Conservation (phyloP, 2,329 filamentous ascomycete genomes). For the Cladosporium sp. region DNA sequence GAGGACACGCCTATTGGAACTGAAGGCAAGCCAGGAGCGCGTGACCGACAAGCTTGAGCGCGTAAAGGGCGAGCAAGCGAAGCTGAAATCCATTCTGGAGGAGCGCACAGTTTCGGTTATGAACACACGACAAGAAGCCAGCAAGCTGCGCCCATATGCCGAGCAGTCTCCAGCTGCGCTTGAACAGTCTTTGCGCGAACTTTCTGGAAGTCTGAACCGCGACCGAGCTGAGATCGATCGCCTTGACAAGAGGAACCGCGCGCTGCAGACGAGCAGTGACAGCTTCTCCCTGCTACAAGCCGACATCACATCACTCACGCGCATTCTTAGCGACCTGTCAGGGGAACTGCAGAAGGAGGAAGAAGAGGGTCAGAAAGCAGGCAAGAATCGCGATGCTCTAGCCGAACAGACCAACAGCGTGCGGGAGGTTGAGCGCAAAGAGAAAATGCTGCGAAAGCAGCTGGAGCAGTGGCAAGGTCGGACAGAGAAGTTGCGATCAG, state of each 20-base stretch:
- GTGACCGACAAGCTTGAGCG: slow-evolving; percentile 82
- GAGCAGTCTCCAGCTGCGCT: slow-evolving; percentile 83
- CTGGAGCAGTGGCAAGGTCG: slow-evolving; percentile 82
- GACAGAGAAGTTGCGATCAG: slow-evolving; percentile 78
- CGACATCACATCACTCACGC: slow-evolving; percentile 85
- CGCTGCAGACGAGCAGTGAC: slow-evolving; percentile 87
- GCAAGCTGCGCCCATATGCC: slow-evolving; percentile 88
- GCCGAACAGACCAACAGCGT: slow-evolving; percentile 87
- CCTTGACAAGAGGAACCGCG: slow-evolving; percentile 83
- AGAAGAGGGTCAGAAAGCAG: slow-evolving; percentile 79
- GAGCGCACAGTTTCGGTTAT: slow-evolving; percentile 71
- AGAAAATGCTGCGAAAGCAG: slow-evolving; percentile 80
- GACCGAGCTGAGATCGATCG: slow-evolving; percentile 86
- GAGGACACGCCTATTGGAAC: slow-evolving; percentile 76
- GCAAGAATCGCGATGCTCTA: slow-evolving; percentile 81
- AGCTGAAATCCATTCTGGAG: slow-evolving; percentile 71
- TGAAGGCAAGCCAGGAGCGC: slow-evolving; percentile 78
- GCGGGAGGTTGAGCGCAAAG: slow-evolving; percentile 85
- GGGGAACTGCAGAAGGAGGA: slow-evolving; percentile 87
- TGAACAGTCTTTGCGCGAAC: slow-evolving; percentile 77
- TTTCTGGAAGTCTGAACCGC: slow-evolving; percentile 73
- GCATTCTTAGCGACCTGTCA: slow-evolving; percentile 83
- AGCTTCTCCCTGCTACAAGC: slow-evolving; percentile 81
- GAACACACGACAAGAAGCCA: slow-evolving; percentile 77
- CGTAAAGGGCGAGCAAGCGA: slow-evolving; percentile 75